These are phyloP conservation scores for Glonium stellatum DNA, from an alignment of 495 filamentous ascomycete species.

Conservation along the genomic window DNA sequence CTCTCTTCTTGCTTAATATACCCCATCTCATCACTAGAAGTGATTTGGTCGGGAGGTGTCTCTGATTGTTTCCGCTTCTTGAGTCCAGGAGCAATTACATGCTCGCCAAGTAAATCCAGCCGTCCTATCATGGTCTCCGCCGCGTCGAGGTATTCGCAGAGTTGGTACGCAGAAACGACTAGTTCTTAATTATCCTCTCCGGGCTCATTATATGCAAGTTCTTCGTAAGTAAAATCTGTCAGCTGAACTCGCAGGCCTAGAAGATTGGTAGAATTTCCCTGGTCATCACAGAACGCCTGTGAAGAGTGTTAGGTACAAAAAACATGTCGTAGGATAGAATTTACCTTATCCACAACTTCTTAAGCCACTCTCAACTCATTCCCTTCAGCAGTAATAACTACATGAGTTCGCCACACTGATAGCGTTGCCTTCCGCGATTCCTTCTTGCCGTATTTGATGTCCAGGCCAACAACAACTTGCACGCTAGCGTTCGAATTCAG, in stretches of 20 bases:
- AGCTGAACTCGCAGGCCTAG: slow-evolving; percentile 23
- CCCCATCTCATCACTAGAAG: slow-evolving; percentile 7
- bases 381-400: slow-evolving; percentile 17
- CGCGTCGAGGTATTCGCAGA: slow-evolving; percentile 18
- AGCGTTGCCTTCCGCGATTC: slow-evolving; percentile 20
- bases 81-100: slow-evolving; percentile 10
- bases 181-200: background rate
- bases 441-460: too few relatives aligned
- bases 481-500: slow-evolving; percentile 31
- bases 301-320: slow-evolving; percentile 6
- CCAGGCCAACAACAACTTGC: slow-evolving; percentile 31
- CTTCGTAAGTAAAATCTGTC: slow-evolving; percentile 19
- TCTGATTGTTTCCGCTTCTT: slow-evolving; percentile 9
- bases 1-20: slow-evolving; percentile 5
- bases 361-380: slow-evolving; percentile 18
- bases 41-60: slow-evolving; percentile 7
- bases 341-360: slow-evolving; percentile 20
- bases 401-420: slow-evolving; percentile 13
- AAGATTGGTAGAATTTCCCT: slow-evolving; percentile 22
- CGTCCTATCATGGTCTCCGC: slow-evolving; percentile 16
- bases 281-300: slow-evolving; percentile 23
- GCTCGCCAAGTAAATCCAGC: background rate
- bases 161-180: slow-evolving; percentile 12
- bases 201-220: slow-evolving; percentile 5
- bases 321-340: slow-evolving; percentile 1